A percentile compares a stretch with the other conserved stretches of the same genome.
Conservation (phyloP, 495 filamentous ascomycete species). For the Aspergillus saccharolyticus region DNA sequence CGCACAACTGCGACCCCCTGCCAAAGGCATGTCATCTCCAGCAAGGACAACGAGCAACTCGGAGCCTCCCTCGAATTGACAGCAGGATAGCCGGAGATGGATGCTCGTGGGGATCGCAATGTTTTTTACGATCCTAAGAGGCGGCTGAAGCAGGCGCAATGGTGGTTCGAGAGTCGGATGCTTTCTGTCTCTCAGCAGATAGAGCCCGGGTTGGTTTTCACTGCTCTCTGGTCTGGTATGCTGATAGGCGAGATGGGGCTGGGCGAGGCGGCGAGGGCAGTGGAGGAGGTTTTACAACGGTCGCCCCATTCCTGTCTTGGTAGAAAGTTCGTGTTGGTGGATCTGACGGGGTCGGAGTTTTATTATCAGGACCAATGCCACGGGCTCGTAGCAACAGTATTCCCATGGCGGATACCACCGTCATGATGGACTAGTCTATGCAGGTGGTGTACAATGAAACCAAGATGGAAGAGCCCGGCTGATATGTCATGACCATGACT, state of each 20-base stretch:
- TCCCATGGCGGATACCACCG: too few species aligned
- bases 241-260: background rate
- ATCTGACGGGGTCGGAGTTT: conserved; percentile 26
- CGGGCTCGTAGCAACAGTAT: conserved; percentile 12
- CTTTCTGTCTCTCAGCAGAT: too few species aligned
- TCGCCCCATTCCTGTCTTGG: conserved; percentile 15
- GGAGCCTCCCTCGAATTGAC: background rate
- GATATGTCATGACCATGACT: too few species aligned
- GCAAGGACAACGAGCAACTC: background rate
- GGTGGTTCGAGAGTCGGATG: conserved; percentile 10
- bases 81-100: too few species aligned
- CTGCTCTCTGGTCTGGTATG: background rate
- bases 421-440: too few species aligned
- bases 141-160: conserved; percentile 6
- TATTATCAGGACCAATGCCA: conserved; percentile 8
- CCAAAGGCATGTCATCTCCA: conserved; percentile 16
- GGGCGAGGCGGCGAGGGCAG: conserved; percentile 17
- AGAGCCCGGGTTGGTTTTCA: background rate
- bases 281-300: conserved; percentile 6
- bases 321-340: conserved; percentile 25
- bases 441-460: too few species aligned
- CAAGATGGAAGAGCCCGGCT: too few species aligned
- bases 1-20: conserved; percentile 12
- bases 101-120: conserved; percentile 5
- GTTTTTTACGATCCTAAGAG: conserved; percentile 10